Evolutionary conservation across 352 stramenopile species (phyloP).

Genomic region (Elongisporangium prolatum): DNA sequence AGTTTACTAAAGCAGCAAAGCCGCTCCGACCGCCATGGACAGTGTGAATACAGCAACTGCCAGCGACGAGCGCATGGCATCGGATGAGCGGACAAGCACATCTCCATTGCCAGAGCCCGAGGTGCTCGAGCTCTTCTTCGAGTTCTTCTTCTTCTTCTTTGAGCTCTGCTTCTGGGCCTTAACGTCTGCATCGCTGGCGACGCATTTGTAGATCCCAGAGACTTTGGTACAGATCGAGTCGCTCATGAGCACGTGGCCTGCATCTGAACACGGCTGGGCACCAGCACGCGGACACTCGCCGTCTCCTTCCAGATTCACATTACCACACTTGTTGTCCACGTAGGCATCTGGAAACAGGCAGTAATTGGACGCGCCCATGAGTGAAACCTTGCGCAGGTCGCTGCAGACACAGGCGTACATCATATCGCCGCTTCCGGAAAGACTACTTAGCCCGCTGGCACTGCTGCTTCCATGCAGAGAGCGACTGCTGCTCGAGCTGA

Average conservation of each 20-base stretch:
- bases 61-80: neutral
- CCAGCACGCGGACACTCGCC: slow-evolving; percentile 50
- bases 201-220: slow-evolving; percentile 48
- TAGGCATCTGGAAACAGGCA: slow-evolving; percentile 37
- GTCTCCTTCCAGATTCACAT: slow-evolving; percentile 35
- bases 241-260: slow-evolving; percentile 52
- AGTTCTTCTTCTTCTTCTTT: slow-evolving; percentile 33
- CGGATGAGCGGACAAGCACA: too few relatives aligned
- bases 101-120: neutral
- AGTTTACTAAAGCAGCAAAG: slow-evolving; percentile 3
- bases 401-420: slow-evolving; percentile 44
- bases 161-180: slow-evolving; percentile 53
- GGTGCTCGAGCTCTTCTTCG: slow-evolving; percentile 5
- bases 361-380: slow-evolving; percentile 73
- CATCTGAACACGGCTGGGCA: slow-evolving; percentile 50
- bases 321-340: slow-evolving; percentile 65
- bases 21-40: slow-evolving; percentile 2
- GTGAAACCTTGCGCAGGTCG: slow-evolving; percentile 41
- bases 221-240: slow-evolving; percentile 54
- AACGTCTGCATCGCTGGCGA: slow-evolving; percentile 56
- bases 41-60: slow-evolving; percentile 5
- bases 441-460: slow-evolving; percentile 9
- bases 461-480: too few relatives aligned
- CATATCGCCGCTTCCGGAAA: slow-evolving; percentile 19
- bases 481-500: slow-evolving; percentile 3